Percentiles rank a stretch among this genome's conserved stretches.
These are phyloP conservation scores for Gryganskiella cystojenkinii DNA, from an alignment of 192 early-diverging fungal species.

Conservation along the genomic window DNA sequence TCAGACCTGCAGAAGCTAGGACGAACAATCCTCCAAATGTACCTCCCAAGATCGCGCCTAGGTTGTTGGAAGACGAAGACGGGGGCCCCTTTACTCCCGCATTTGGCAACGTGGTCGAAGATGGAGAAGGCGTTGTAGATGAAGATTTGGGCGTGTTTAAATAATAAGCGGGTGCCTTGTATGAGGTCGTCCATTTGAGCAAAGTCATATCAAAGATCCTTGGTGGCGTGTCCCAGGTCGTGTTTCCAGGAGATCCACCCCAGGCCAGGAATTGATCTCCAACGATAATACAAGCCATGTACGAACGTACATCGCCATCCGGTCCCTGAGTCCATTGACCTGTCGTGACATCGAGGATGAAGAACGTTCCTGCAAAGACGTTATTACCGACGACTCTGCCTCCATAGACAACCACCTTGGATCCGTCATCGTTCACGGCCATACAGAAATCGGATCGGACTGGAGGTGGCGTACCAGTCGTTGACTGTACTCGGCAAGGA, in stretches of 20 bases:
- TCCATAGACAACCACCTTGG: not conserved
- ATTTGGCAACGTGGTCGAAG: not conserved
- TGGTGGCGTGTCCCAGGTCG: constrained; percentile 7
- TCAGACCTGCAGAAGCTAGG: constrained; percentile 1
- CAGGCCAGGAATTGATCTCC: constrained; percentile 32
- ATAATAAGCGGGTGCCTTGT: constrained; percentile 27
- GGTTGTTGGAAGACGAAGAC: constrained; percentile 5
- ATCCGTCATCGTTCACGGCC: not conserved
- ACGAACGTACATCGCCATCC: constrained; percentile 6
- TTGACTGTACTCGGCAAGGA: no score
- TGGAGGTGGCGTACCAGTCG: not conserved
- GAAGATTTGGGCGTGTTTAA: constrained; percentile 2
- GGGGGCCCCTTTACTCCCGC: not conserved
- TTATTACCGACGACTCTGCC: not conserved
- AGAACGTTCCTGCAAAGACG: constrained; percentile 8
- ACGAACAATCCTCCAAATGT: constrained; percentile 26
- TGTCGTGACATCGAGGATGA: constrained; percentile 11
- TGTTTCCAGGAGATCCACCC: constrained; percentile 20
- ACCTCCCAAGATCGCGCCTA: constrained; percentile 45
- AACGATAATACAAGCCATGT: constrained; percentile 32
- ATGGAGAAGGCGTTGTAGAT: not conserved
- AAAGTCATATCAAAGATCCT: constrained; percentile 17
- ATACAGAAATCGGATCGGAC: constrained; percentile 2
- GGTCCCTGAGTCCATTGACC: constrained; percentile 24
- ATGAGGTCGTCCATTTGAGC: constrained; percentile 9